Conservation (phyloP, 768 basidiomycete genomes). For the Termitomyces sp. region DNA sequence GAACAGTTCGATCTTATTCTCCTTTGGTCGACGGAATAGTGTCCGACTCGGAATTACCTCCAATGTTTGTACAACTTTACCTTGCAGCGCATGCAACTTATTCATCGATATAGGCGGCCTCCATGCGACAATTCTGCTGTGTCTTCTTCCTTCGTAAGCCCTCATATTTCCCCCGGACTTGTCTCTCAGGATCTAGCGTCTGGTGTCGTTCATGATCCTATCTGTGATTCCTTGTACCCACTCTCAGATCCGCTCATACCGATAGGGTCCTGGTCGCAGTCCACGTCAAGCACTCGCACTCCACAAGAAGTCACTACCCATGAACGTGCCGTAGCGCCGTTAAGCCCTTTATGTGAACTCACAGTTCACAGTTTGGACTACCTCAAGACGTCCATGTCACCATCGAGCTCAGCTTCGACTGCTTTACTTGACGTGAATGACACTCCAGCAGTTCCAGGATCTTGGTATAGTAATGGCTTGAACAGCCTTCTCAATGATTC, state of each 20-base stretch:
- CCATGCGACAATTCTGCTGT: neutral
- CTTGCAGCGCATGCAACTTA: neutral
- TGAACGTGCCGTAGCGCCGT: neutral
- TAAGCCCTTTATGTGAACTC: neutral
- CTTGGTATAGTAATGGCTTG: slow-evolving; percentile 14
- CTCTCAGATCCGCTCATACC: neutral
- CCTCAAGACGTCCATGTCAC: neutral
- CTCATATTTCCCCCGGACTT: neutral
- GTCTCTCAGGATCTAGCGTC: neutral
- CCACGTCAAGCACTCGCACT: neutral
- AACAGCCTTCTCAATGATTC: slow-evolving; percentile 5
- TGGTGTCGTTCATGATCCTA: neutral
- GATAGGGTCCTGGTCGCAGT: neutral
- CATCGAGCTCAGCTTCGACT: neutral
- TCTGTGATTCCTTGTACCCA: slow-evolving; percentile 5
- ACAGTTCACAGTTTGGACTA: neutral
- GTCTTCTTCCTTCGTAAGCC: neutral
- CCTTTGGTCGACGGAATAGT: neutral
- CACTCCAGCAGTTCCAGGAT: slow-evolving; percentile 1
- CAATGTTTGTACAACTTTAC: neutral
- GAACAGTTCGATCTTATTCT: neutral
- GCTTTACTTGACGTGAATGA: neutral
- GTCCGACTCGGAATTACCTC: neutral
- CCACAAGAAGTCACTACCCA: neutral
- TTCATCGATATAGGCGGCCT: neutral